These are phyloP conservation scores for Trichosanthes truncata DNA, from an alignment of 306 rosid species.

Conservation along the genomic window DNA sequence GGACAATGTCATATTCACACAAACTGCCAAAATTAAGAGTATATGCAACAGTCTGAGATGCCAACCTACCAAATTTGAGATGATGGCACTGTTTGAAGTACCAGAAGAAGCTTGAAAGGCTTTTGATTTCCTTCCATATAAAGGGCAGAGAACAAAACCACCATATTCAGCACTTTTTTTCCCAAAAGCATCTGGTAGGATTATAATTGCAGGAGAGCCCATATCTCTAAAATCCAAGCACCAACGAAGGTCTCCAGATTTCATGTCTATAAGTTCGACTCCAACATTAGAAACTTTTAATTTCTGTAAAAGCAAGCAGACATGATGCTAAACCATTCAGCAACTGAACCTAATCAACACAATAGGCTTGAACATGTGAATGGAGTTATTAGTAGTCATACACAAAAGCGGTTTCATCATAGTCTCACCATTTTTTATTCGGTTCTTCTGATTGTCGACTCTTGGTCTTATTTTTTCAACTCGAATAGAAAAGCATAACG, in stretches of 20 bases:
- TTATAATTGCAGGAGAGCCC: conserved; percentile 74
- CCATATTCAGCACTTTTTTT: conserved; percentile 62
- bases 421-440: neutral
- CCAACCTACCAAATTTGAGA: conserved; percentile 72
- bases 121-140: conserved; percentile 90
- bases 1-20: conserved; percentile 8
- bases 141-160: conserved; percentile 86
- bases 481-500: neutral
- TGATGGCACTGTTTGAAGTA: conserved; percentile 59
- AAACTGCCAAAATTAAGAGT: conserved; percentile 6
- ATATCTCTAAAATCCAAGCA: conserved; percentile 99
- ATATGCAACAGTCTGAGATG: neutral
- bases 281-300: conserved; percentile 78
- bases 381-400: neutral
- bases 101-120: conserved; percentile 95
- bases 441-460: neutral
- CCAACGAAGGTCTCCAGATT: conserved; percentile 94
- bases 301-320: conserved; percentile 52
- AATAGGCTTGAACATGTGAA: neutral
- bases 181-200: conserved; percentile 68
- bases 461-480: neutral
- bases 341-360: neutral
- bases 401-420: neutral
- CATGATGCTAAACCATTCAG: conserved; percentile 16
- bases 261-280: conserved; percentile 67